Evolutionary conservation across 2,329 filamentous ascomycete species (phyloP), one percentile per base, ranked within the genome.

Genomic region (Ophiosphaerella korrae): DNA sequence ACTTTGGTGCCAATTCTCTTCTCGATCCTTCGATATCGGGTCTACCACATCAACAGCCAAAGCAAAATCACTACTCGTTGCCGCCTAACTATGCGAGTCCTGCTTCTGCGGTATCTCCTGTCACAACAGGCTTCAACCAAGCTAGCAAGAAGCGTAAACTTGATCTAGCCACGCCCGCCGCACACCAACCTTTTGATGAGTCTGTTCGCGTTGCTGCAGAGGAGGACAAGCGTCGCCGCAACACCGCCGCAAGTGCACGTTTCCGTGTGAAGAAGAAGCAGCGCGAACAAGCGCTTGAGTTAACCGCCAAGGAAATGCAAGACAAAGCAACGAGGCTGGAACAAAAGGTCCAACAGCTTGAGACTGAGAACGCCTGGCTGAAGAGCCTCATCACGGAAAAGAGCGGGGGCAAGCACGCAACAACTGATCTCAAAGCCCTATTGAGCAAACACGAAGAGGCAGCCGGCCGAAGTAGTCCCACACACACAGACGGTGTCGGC

Each of bases 231-330:
- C 78, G 79, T 42, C 77, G 79, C 31, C 77, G 79, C 52, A 81
- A 81, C 70, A 81, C 79, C 1, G 79, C 79, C 34, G 79, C 79
- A n/a, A 77, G 74, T 48, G 79, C 79, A 13, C 77, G 79, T 37
- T 81, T 81, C 75, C 77, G 79, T 40, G 75, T 81, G 54, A 81
- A 81, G 74, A 81, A 81, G 78, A 81, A 81, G 77, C 78, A 81
- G 65, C 77, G 79, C 39, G 79, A 81, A 66, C 77, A 79, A 58
- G 77, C 75, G 7, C 74, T 81, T 37, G 79, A 81, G 73, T 78
- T 79, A 71, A 74, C 74, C 16, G 74, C 78, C 42, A 79, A 79
- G 67, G 79, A 80, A 45, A 80, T 81, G 76, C 71, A 71, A 31
- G 79, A 80, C 52, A 76, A 78, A 58, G 76, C 80, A 45, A 67